Evolutionary conservation across 2,329 filamentous ascomycete species (phyloP), one percentile per base, ranked within the genome.

Genomic region (Aspergillus intermedius): DNA sequence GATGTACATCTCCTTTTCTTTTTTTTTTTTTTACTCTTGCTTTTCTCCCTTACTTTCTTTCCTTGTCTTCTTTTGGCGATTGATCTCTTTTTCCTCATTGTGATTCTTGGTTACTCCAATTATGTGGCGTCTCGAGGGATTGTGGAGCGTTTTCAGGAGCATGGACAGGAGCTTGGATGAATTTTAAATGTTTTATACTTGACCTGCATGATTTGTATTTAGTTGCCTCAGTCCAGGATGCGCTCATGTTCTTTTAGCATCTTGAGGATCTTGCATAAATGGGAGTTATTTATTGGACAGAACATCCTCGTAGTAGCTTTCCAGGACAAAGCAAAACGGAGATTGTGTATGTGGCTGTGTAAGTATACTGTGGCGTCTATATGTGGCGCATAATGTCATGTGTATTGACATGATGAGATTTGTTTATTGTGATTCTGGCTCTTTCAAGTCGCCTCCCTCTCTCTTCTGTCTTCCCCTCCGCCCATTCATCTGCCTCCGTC

Each of bases 81-180:
- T 49, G 44, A 34, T 37, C 54, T 46, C 34, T 44, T 49, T 45
- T 44, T 12, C 45, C n/a, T 40, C 46, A 49, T 48, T 35, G 28
- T 17, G 3, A 1, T 35, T n/a, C 34, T 40, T 15, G 37, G 15
- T 40, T 40, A 40, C 17, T 22, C 19, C 43, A 47, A 43, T 49
- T 52, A 46, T 47, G 43, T 45, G 63, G 64, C 59, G 63, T 60
- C 55, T 58, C 53, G 47, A 52, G 48, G 56, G 55, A 42, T 44
- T 54, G 51, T 44, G 47, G 53, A 48, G 50, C 56, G 44, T 58
- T 50, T 44, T 47, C 40, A 49, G 48, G 55, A 56, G 58, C 61
- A 65, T 65, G 51, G 58, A 50, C 46, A 55, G 61, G 60, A 60
- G 61, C 59, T 51, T 46, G 39, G 19, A 15, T 57, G 48, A 53